These are phyloP conservation scores for Hydnum rufescens DNA, from an alignment of 768 basidiomycete genomes.

Conservation along the genomic window DNA sequence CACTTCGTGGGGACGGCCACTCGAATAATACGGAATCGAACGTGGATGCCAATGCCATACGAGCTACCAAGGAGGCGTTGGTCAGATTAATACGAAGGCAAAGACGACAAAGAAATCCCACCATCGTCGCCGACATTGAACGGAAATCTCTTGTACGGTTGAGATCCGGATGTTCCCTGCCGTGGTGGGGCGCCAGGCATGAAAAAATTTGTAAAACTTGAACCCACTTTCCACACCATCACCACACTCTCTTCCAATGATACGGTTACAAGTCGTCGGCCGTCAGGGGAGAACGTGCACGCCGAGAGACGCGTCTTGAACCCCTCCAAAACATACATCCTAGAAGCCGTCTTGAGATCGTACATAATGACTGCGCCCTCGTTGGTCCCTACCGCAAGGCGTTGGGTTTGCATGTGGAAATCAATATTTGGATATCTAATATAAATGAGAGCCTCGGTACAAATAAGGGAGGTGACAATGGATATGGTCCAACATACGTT, in stretches of 20 bases:
- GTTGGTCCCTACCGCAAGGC: constrained; percentile 78
- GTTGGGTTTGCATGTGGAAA: constrained; percentile 73
- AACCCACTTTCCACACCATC: constrained; percentile 91
- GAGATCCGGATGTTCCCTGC: constrained; percentile 62
- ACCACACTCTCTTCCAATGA: constrained; percentile 71
- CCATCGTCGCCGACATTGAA: constrained; percentile 77
- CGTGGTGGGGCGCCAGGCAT: constrained; percentile 69
- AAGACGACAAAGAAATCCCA: constrained; percentile 19
- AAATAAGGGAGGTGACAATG: neutral
- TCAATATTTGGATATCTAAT: constrained; percentile 79
- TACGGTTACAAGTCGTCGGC: constrained; percentile 67
- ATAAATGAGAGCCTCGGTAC: neutral
- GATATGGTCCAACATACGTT: constrained; percentile 32
- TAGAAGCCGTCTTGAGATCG: constrained; percentile 86
- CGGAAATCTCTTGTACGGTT: constrained; percentile 72
- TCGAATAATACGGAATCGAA: constrained; percentile 60
- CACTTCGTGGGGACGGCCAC: constrained; percentile 70
- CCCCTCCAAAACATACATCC: constrained; percentile 85
- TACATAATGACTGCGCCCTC: constrained; percentile 95
- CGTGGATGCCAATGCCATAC: constrained; percentile 38
- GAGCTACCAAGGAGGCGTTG: constrained; percentile 24
- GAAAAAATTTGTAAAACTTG: constrained; percentile 76
- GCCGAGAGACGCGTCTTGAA: constrained; percentile 68
- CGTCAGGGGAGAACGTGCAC: constrained; percentile 86
- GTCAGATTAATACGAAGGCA: neutral